phyloP scores from a whole-genome alignment of 352 stramenopile genomes.

The Pythium volutum region DNA sequence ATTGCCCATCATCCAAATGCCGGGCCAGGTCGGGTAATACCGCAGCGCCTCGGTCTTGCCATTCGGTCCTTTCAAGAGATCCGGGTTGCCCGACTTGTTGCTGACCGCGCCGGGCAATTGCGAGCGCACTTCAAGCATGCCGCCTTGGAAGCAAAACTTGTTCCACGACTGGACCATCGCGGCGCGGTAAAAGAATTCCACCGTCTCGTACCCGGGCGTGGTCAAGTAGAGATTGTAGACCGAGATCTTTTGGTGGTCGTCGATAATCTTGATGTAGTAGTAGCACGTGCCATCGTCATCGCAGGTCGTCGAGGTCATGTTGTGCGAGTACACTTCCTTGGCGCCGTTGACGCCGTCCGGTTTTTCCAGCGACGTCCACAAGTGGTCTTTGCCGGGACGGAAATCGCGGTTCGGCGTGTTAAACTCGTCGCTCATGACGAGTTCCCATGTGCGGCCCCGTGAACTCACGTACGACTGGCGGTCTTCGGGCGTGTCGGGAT shows the following conservation, averaged over 20 bases:
- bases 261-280: constrained; percentile 32
- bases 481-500: constrained; percentile 2
- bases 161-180: constrained; percentile 92
- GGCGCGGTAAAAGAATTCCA: constrained; percentile 42
- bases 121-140: constrained; percentile 86
- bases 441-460: constrained; percentile 36
- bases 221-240: constrained; percentile 30
- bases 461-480: constrained; percentile 17
- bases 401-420: constrained; percentile 50
- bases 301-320: constrained; percentile 13
- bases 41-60: constrained; percentile 14
- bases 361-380: constrained; percentile 20
- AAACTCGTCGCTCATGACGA: constrained; percentile 82
- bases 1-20: constrained; percentile 21
- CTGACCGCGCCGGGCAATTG: constrained; percentile 69
- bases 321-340: constrained; percentile 15
- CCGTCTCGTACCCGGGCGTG: constrained; percentile 25
- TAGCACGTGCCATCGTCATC: constrained; percentile 28
- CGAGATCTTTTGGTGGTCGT: constrained; percentile 20
- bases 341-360: constrained; percentile 18
- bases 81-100: constrained; percentile 12
- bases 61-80: constrained; percentile 21
- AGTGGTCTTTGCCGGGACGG: constrained; percentile 11
- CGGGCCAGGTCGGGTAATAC: constrained; percentile 17
- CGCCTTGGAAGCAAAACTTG: constrained; percentile 95